Conservation (phyloP, 192 early-diverging fungal genomes). For the Backusella macrospora region DNA sequence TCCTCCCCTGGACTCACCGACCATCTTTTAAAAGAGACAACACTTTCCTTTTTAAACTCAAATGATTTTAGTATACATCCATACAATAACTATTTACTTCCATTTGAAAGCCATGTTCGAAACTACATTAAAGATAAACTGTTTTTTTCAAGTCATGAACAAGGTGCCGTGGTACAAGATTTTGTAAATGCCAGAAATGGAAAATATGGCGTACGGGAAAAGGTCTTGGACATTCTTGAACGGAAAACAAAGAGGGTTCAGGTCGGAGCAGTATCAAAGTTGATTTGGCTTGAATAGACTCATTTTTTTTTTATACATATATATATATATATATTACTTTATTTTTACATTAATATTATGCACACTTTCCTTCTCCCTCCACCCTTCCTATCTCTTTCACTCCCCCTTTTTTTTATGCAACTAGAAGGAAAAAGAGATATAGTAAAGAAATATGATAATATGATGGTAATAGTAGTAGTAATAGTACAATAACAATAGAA, state of each 20-base stretch:
- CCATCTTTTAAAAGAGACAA: neutral
- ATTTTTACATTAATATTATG: neutral
- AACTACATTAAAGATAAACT: neutral
- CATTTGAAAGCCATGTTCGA: neutral
- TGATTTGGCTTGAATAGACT: neutral
- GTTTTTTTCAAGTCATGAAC: neutral
- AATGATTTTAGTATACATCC: neutral
- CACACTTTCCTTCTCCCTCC: neutral
- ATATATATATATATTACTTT: too few species aligned
- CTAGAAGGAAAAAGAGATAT: too few species aligned
- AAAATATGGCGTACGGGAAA: constrained; percentile 70
- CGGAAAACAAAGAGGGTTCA: constrained; percentile 42
- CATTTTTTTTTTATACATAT: neutral
- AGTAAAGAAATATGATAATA: neutral
- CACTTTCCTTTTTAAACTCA: neutral
- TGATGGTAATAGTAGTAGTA: neutral
- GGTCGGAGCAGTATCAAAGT: neutral
- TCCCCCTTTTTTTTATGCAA: too few species aligned
- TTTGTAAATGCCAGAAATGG: constrained; percentile 26
- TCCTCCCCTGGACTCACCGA: neutral
- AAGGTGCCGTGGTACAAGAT: neutral
- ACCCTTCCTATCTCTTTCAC: too few species aligned
- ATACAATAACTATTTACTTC: neutral
- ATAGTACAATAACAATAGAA: neutral
- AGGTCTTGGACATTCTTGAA: constrained; percentile 60